Base-by-base conservation (phyloP, 257 asterid species). In the Nicotiana benthamiana region DNA sequence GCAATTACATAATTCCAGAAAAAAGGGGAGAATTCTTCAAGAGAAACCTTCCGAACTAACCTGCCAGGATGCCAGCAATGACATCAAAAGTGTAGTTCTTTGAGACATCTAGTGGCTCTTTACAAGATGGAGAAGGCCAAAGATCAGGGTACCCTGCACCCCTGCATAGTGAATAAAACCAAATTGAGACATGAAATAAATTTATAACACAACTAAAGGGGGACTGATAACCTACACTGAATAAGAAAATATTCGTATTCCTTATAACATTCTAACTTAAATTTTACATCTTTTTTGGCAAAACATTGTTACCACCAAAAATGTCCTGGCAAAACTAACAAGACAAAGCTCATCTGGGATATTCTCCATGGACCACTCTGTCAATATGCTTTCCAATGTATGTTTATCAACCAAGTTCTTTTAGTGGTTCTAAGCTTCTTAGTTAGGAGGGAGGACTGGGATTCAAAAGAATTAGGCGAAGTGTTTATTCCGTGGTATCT, bases 71-170 rank as follows among this genome's bases (percentile, higher is more conserved):
- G 85, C 97, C 96, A 67, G 91, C 81, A 77, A 94, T 82, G 83
- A 93, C 88, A 84, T 94, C 96, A 83, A 94, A 94, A 5, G 98
- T 94, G 52, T 82, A 92, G 84, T 94, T 93, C 75, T 94, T 93
- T 28, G 97, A 90, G 74, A 94, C 97, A 79, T 94, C 98, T 83
- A 94, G 86, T 27, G 98, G 98, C 86, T 94, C 97, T 89, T 82
- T 92, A 90, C 98, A 94, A 80, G 92, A 85, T 80, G 93, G 24
- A 9, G 98, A 90, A 84, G 98, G 98, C 98, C 98, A 94, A 61
- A 94, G 92, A 86, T 93, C 98, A 75, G 98, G 98, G 84, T 94
- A 93, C 80, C 98, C 98, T 81, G 80, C 67, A 77, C 98, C 98
- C 98, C 98, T 94, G 90, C 79, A 77, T 28, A 62, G 65, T 83